A percentile compares a stretch with the other conserved stretches of the same genome.
These are phyloP conservation scores for Fusarium sp. DNA, from an alignment of 2,329 filamentous ascomycete genomes.

Conservation along the genomic window DNA sequence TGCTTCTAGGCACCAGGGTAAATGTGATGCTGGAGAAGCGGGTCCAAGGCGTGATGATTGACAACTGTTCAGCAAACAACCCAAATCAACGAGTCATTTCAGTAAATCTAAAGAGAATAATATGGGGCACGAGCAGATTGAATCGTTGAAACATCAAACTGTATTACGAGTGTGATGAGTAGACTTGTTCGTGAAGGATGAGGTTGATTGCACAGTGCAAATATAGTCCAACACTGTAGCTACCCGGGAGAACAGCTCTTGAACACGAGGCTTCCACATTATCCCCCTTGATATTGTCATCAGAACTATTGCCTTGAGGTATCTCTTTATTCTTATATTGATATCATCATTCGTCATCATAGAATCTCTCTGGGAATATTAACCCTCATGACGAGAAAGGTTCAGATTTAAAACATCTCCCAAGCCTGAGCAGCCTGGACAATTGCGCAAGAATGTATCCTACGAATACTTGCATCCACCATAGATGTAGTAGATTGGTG, in stretches of 20 bases:
- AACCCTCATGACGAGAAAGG: neutral
- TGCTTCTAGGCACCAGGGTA: conserved; percentile 24
- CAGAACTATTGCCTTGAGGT: neutral
- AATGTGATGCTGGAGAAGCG: conserved; percentile 11
- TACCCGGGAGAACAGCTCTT: neutral
- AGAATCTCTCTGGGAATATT: neutral
- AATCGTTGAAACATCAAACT: no score
- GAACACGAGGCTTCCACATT: neutral
- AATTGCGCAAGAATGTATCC: neutral
- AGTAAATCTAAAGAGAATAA: neutral
- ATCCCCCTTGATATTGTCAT: neutral
- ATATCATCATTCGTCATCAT: neutral
- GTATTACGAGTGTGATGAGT: neutral
- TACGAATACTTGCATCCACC: neutral
- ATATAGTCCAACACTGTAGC: neutral
- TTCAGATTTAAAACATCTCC: neutral
- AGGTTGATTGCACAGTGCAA: neutral
- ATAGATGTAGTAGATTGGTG: neutral
- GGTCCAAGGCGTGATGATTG: conserved; percentile 11
- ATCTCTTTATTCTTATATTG: neutral
- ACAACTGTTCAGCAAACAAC: neutral
- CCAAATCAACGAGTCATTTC: neutral
- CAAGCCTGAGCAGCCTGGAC: neutral
- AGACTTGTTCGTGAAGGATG: neutral
- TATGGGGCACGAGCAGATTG: no score